A percentile compares a stretch with the other conserved stretches of the same genome.
These are phyloP conservation scores for Nyssa sinensis DNA, from an alignment of 148 eudicot genomes.

Conservation along the genomic window DNA sequence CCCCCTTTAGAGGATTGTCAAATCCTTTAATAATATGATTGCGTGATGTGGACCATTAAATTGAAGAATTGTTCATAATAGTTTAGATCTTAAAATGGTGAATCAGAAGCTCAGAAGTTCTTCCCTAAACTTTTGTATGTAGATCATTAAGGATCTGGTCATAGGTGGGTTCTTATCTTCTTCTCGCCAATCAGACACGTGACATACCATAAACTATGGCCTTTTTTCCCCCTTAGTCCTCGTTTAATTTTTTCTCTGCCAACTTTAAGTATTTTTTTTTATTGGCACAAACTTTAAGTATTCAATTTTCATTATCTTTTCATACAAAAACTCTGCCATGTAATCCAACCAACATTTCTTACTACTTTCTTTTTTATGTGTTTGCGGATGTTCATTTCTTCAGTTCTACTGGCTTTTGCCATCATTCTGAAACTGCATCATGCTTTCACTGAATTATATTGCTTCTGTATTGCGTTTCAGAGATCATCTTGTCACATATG, in stretches of 20 bases:
- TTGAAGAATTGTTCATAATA: not conserved
- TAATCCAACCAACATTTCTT: not conserved
- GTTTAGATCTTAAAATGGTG: not conserved
- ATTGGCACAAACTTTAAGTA: not conserved
- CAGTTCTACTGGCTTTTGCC: not conserved
- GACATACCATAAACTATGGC: not conserved
- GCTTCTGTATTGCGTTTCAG: conserved; percentile 45
- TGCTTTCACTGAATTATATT: conserved; percentile 15
- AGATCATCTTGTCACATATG: conserved; percentile 75
- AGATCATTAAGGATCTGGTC: no score
- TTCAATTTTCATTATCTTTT: not conserved
- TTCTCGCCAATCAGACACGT: no score
- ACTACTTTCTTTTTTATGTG: not conserved
- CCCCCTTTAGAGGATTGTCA: not conserved
- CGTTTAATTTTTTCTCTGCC: no score
- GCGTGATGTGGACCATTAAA: not conserved
- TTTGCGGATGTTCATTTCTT: not conserved
- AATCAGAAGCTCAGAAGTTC: not conserved
- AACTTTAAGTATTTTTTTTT: no score
- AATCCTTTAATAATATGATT: not conserved
- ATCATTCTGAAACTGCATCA: not conserved
- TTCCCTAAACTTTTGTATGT: not conserved
- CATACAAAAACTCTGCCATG: not conserved
- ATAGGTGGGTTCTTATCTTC: no score
- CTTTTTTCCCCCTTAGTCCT: not conserved